A percentile compares a stretch with the other conserved stretches of the same genome.
Conservation (phyloP, 345 rosid genomes). For the Moricandia moricandioides region DNA sequence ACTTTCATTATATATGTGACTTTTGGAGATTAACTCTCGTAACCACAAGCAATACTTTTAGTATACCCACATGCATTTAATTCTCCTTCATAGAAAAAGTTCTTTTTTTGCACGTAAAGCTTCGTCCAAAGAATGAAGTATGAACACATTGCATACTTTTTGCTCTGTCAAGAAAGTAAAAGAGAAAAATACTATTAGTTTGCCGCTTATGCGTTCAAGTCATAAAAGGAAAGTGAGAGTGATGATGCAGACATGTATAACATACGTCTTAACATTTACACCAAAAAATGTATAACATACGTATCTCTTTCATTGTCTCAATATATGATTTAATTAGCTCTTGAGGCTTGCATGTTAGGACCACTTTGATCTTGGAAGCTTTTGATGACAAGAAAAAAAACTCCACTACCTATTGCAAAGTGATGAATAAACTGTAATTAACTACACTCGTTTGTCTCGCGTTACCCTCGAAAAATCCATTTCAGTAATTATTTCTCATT, state of each 20-base stretch:
- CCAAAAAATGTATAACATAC: too few relatives aligned
- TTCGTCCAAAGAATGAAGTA: constrained; percentile 1
- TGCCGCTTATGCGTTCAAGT: constrained; percentile 4
- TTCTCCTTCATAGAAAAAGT: not conserved
- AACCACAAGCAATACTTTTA: too few relatives aligned
- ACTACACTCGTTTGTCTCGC: not conserved
- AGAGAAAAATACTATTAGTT: not conserved
- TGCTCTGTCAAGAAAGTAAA: not conserved
- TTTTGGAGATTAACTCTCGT: too few relatives aligned
- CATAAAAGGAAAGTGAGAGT: constrained; percentile 5
- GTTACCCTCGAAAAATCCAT: not conserved
- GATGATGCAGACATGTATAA: not conserved
- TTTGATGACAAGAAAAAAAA: too few relatives aligned
- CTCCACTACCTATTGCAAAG: not conserved
- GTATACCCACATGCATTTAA: too few relatives aligned
- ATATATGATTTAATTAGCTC: not conserved
- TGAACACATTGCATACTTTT: constrained; percentile 20
- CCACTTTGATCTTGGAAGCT: too few relatives aligned
- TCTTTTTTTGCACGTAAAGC: not conserved
- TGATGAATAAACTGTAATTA: not conserved
- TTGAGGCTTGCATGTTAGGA: too few relatives aligned
- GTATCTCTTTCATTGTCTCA: not conserved
- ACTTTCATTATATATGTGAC: too few relatives aligned
- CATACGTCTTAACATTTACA: too few relatives aligned
- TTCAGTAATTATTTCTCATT: not conserved